phyloP scores from a whole-genome alignment of 106 monocot genomes.

The Cymbidium sinense region DNA sequence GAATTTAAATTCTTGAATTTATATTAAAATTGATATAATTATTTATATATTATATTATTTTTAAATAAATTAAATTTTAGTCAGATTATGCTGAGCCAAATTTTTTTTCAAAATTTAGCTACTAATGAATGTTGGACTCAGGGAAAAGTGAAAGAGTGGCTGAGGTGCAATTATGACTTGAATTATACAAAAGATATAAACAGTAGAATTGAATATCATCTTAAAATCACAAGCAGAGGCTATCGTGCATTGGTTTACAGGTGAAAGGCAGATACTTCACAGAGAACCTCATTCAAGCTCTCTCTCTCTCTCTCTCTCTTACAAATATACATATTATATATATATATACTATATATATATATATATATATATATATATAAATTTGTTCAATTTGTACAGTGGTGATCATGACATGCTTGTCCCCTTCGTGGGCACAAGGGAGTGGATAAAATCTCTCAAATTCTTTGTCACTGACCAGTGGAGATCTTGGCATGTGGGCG shows the following conservation, averaged over 20 bases:
- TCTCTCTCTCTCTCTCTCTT: neutral
- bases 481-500: slow-evolving; percentile 42
- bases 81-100: too few relatives aligned
- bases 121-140: neutral
- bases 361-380: too few relatives aligned
- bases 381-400: neutral
- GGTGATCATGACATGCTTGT: slow-evolving; percentile 43
- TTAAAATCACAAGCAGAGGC: slow-evolving; percentile 20
- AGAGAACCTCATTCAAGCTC: neutral
- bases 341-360: too few relatives aligned
- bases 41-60: too few relatives aligned
- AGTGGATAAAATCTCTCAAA: slow-evolving; percentile 47
- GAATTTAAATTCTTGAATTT: too few relatives aligned
- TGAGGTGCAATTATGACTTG: slow-evolving; percentile 17
- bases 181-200: slow-evolving; percentile 10
- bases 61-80: too few relatives aligned
- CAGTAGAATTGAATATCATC: slow-evolving; percentile 11
- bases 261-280: neutral
- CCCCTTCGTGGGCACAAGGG: slow-evolving; percentile 40
- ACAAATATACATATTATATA: too few relatives aligned
- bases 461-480: slow-evolving; percentile 31
- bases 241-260: slow-evolving; percentile 32
- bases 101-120: too few relatives aligned
- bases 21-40: too few relatives aligned
- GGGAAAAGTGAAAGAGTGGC: neutral